phyloP scores from a whole-genome alignment of 2,329 filamentous ascomycete genomes.

The Pyrenophora tritici-repentis region DNA sequence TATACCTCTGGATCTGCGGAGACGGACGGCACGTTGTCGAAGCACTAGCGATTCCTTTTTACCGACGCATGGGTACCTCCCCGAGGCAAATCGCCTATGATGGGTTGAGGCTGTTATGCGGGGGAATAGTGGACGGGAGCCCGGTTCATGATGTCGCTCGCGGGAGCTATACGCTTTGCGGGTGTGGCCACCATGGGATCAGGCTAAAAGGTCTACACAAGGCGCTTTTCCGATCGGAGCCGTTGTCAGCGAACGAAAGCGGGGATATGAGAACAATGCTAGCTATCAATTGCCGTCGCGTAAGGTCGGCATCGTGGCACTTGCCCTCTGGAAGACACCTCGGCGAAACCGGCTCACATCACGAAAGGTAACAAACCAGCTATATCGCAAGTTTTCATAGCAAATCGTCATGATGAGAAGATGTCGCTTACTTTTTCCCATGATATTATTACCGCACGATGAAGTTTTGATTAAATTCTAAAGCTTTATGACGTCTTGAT shows the following conservation, averaged over 20 bases:
- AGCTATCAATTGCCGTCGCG: neutral
- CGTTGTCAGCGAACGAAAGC: slow-evolving; percentile 1
- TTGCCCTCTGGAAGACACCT: too few species aligned
- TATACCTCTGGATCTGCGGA: slow-evolving; percentile 16
- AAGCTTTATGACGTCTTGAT: too few species aligned
- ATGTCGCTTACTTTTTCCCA: too few species aligned
- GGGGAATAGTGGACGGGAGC: slow-evolving; percentile 20
- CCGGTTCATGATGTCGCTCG: slow-evolving; percentile 20
- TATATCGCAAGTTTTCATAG: too few species aligned
- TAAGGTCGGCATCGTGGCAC: neutral
- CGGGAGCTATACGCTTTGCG: slow-evolving; percentile 25
- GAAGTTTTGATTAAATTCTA: too few species aligned
- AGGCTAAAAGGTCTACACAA: slow-evolving; percentile 32
- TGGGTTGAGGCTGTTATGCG: slow-evolving; percentile 21
- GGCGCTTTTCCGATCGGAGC: neutral
- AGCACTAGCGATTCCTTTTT: slow-evolving; percentile 18
- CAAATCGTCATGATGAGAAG: too few species aligned
- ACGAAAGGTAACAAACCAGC: too few species aligned
- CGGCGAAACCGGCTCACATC: too few species aligned
- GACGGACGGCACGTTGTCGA: slow-evolving; percentile 5
- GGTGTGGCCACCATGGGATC: slow-evolving; percentile 20
- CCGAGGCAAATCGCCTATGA: slow-evolving; percentile 5
- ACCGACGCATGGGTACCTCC: slow-evolving; percentile 13
- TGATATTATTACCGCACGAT: too few species aligned
- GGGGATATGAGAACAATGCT: neutral